These are phyloP conservation scores for Aspergillus affinis DNA, from an alignment of 495 filamentous ascomycete genomes.

Conservation along the genomic window DNA sequence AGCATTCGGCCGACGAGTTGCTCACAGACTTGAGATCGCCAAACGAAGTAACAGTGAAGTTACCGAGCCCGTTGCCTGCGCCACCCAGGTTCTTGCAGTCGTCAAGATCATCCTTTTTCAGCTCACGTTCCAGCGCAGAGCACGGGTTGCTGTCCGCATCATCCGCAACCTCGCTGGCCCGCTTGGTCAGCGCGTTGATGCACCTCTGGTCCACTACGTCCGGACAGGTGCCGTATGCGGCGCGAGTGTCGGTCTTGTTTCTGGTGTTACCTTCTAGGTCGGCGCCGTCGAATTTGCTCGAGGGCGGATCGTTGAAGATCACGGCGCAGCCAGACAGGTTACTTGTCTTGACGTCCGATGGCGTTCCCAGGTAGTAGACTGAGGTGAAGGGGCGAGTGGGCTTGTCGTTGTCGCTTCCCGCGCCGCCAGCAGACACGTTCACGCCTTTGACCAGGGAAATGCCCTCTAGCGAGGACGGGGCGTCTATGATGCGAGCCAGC, in stretches of 20 bases:
- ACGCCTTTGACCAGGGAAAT: slow-evolving; percentile 21
- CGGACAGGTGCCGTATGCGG: slow-evolving; percentile 16
- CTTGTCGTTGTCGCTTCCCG: background rate
- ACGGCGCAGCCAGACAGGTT: slow-evolving; percentile 14
- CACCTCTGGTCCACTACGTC: slow-evolving; percentile 18
- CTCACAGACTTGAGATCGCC: background rate
- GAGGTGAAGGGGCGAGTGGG: slow-evolving; percentile 10
- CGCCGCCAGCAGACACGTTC: slow-evolving; percentile 6
- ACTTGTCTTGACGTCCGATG: background rate
- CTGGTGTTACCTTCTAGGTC: background rate
- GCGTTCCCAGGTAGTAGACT: slow-evolving; percentile 17
- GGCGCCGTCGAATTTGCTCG: background rate
- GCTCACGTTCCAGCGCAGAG: background rate
- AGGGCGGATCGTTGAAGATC: slow-evolving; percentile 14
- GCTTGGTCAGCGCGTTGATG: slow-evolving; percentile 12
- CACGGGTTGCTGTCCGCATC: slow-evolving; percentile 3
- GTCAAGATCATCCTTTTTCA: background rate
- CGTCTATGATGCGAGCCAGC: slow-evolving; percentile 11
- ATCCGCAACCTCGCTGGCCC: slow-evolving; percentile 1
- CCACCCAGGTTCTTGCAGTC: slow-evolving; percentile 10
- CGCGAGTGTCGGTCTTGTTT: slow-evolving; percentile 8
- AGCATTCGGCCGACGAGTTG: slow-evolving; percentile 15
- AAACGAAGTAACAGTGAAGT: slow-evolving; percentile 14
- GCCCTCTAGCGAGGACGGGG: slow-evolving; percentile 9
- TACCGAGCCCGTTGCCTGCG: slow-evolving; percentile 7